Conservation (phyloP, 2,329 filamentous ascomycete genomes). For the Karstenula rhodostoma region DNA sequence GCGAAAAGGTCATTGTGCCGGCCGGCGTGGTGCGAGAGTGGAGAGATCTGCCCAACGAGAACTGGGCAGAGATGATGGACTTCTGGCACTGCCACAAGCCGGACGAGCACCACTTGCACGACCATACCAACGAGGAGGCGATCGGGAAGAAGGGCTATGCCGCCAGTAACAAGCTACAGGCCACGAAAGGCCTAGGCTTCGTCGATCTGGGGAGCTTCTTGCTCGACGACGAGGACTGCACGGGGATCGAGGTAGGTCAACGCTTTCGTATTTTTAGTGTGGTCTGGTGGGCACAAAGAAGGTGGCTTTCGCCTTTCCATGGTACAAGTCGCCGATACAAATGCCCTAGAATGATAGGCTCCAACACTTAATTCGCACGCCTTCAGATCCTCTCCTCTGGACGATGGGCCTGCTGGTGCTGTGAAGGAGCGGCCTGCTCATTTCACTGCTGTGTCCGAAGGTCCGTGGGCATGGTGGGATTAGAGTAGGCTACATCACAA, state of each 20-base stretch:
- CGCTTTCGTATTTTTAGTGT: constrained; percentile 2
- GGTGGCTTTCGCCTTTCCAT: constrained; percentile 58
- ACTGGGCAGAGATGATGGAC: constrained; percentile 99
- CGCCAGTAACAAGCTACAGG: constrained; percentile 76
- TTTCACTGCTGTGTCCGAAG: constrained; percentile 45
- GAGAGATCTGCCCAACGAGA: constrained; percentile 95
- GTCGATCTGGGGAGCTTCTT: constrained; percentile 83
- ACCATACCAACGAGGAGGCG: constrained; percentile 49
- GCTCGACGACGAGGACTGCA: constrained; percentile 72
- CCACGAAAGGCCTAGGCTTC: constrained; percentile 73
- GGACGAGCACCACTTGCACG: constrained; percentile 65
- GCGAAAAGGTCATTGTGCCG: constrained; percentile 28
- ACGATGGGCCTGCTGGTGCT: constrained; percentile 41
- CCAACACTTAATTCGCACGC: constrained; percentile 33
- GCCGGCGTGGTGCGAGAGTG: constrained; percentile 60
- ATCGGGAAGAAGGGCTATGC: constrained; percentile 72
- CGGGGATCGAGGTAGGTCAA: constrained; percentile 53
- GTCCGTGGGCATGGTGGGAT: constrained; percentile 45
- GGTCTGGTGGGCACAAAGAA: constrained; percentile 61
- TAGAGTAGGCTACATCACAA: constrained; percentile 41
- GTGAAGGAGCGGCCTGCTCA: constrained; percentile 38
- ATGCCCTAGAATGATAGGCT: constrained; percentile 60
- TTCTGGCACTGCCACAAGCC: constrained; percentile 99
- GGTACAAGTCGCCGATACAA: constrained; percentile 66
- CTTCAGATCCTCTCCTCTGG: constrained; percentile 38